A percentile compares a stretch with the other conserved stretches of the same genome.
phyloP scores from a whole-genome alignment of 2,329 filamentous ascomycete genomes.

The Neofusicoccum parvum region DNA sequence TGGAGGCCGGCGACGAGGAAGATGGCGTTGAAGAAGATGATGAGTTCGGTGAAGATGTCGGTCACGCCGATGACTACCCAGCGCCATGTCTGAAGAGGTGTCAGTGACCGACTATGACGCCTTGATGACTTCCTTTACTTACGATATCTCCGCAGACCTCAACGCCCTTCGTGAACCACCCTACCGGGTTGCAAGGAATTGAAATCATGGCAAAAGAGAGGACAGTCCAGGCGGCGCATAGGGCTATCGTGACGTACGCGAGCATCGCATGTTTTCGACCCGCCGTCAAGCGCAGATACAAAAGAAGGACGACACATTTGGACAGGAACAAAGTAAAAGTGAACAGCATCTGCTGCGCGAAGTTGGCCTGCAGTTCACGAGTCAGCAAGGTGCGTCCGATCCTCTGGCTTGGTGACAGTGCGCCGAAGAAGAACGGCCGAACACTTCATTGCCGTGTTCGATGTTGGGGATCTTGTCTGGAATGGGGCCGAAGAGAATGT shows the following conservation, averaged over 20 bases:
- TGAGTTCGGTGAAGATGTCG: conserved; percentile 32
- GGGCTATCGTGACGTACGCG: conserved; percentile 27
- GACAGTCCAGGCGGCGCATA: conserved; percentile 30
- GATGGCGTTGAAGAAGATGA: conserved; percentile 28
- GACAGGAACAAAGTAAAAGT: conserved; percentile 32
- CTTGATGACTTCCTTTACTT: conserved; percentile 9
- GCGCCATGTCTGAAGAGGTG: conserved; percentile 28
- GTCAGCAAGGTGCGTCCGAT: background rate
- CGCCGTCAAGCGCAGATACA: conserved; percentile 35
- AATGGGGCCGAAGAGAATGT: background rate
- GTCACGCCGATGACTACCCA: conserved; percentile 33
- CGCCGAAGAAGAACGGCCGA: background rate
- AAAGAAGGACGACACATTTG: conserved; percentile 32
- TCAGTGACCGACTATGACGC: background rate
- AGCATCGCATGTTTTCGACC: conserved; percentile 28
- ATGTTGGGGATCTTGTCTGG: conserved; percentile 18
- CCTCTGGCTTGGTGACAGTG: too few species aligned
- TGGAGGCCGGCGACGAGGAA: conserved; percentile 28
- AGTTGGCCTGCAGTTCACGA: conserved; percentile 29
- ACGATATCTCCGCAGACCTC: conserved; percentile 25
- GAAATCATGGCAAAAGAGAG: conserved; percentile 31
- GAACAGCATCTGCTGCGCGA: conserved; percentile 35
- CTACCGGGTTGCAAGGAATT: conserved; percentile 30
- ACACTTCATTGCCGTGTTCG: background rate
- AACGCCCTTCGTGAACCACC: conserved; percentile 26